Base-by-base conservation (phyloP, 2,329 filamentous ascomycete genomes). In the Aureobasidium sp. region DNA sequence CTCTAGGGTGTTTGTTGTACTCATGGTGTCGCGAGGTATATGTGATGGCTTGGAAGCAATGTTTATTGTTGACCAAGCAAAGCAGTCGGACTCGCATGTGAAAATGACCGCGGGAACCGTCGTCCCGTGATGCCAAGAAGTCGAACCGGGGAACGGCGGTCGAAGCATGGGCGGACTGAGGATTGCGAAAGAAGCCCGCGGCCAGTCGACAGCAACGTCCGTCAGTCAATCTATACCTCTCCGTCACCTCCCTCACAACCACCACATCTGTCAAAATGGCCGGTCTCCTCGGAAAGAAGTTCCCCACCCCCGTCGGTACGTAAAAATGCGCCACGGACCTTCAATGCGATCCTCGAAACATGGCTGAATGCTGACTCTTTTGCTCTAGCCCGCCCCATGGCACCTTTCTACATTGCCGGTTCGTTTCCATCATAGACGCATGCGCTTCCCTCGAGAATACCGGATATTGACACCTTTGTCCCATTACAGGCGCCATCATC, bases 401-500 rank as follows among this genome's bases (percentile, higher is more conserved):
- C 64, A 21, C 64, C 64, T 9, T 65, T 65, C 64, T 65, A 59
- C 60, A 34, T 62, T 60, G 64, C 64, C 57, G 64, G 64, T 65
- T 60, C 49, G 63, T 37, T 50, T 27, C 50, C n/a, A 29, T 21
- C 13, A 30, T 42, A 42, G 10, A 32, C 30, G 21, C 29, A 41
- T 53, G 25, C 32, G 41, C 36, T 13, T 21, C 34, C n/a, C 16
- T 36, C 21, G 29, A 13, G 16, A 39, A 29, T 9, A 27, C 10
- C 25, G 45, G 53, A 25, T 42, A 45, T 47, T 57, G 41, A 57
- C 21, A 45, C 8, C 14, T 21, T 14, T 27, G 9, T 37, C 30
- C 3, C 5, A 9, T 50, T 25, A 11, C 68, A 96, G 92, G 91
- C 74, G 75, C 89, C 66, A 80, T 97, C 76, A 87, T 99, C 75